Percentiles rank a stretch among this genome's conserved stretches.
These are phyloP conservation scores for Eutypella sp. DNA, from an alignment of 2,329 filamentous ascomycete species.

Conservation along the genomic window DNA sequence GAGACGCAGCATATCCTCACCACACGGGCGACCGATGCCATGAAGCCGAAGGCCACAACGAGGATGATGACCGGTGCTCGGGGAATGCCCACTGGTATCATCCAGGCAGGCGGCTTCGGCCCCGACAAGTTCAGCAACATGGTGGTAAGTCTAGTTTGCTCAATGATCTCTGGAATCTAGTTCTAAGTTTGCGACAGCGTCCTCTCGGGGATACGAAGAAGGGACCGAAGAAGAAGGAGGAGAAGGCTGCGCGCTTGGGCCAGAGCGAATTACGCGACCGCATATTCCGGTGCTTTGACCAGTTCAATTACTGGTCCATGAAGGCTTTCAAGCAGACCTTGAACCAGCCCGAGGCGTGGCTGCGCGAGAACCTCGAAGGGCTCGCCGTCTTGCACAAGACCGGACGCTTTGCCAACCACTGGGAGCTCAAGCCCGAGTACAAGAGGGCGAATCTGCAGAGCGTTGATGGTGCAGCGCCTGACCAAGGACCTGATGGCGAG, in stretches of 20 bases:
- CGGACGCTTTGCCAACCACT: slow-evolving; percentile 80
- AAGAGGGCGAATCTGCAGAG: slow-evolving; percentile 48
- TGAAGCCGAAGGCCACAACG: slow-evolving; percentile 55
- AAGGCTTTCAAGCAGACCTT: slow-evolving; percentile 73
- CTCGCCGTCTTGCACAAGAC: slow-evolving; percentile 78
- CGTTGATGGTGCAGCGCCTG: slow-evolving; percentile 46
- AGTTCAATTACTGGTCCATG: slow-evolving; percentile 92
- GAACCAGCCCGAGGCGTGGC: slow-evolving; percentile 86
- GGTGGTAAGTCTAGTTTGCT: slow-evolving; percentile 44
- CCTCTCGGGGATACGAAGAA: slow-evolving; percentile 45
- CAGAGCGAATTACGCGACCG: slow-evolving; percentile 82
- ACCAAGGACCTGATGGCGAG: slow-evolving; percentile 38
- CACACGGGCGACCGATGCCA: slow-evolving; percentile 52
- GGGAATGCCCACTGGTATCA: slow-evolving; percentile 45
- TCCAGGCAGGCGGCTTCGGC: slow-evolving; percentile 53
- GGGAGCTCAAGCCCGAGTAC: slow-evolving; percentile 72
- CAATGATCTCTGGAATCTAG: slow-evolving; percentile 1
- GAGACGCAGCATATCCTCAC: slow-evolving; percentile 62
- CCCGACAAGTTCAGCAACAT: slow-evolving; percentile 45
- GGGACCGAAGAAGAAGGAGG: slow-evolving; percentile 60
- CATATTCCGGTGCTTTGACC: slow-evolving; percentile 76
- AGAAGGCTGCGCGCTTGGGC: slow-evolving; percentile 72
- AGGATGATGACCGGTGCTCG: slow-evolving; percentile 36
- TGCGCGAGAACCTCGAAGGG: slow-evolving; percentile 78
- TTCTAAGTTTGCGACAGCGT: slow-evolving; percentile 18